Evolutionary conservation across 2,329 filamentous ascomycete species (phyloP).

Genomic region (Xylaria polymorpha): DNA sequence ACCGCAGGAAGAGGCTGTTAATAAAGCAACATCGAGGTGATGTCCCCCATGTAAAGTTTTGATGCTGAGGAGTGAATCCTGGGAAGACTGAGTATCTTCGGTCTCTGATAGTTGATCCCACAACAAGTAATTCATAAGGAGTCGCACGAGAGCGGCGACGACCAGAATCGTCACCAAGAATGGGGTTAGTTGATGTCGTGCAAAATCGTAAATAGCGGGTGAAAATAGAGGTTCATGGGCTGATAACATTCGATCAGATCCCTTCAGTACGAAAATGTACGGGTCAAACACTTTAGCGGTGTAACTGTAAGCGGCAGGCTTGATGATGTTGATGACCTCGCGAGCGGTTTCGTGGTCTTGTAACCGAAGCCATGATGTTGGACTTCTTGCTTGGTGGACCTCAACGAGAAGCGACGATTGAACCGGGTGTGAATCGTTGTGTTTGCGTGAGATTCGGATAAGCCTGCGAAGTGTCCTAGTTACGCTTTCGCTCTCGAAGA

Average conservation of each 20-base stretch:
- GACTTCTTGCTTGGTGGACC: slow-evolving; percentile 80
- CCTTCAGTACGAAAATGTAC: slow-evolving; percentile 76
- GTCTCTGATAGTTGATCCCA: slow-evolving; percentile 69
- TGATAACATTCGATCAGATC: slow-evolving; percentile 72
- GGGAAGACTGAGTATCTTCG: slow-evolving; percentile 59
- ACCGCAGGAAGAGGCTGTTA: slow-evolving; percentile 71
- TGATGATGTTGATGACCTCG: slow-evolving; percentile 81
- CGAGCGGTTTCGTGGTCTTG: slow-evolving; percentile 83
- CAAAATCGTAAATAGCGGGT: slow-evolving; percentile 74
- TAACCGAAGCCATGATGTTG: slow-evolving; percentile 78
- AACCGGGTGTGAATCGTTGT: slow-evolving; percentile 44
- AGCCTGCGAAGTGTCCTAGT: slow-evolving; percentile 53
- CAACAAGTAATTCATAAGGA: slow-evolving; percentile 80
- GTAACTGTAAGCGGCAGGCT: slow-evolving; percentile 77
- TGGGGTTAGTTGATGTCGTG: slow-evolving; percentile 66
- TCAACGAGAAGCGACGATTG: slow-evolving; percentile 62
- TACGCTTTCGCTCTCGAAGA: slow-evolving; percentile 71
- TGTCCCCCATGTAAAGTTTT: slow-evolving; percentile 73
- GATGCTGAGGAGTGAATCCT: slow-evolving; percentile 66
- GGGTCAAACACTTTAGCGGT: slow-evolving; percentile 80
- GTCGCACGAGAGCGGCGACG: slow-evolving; percentile 70
- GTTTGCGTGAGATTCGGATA: slow-evolving; percentile 47
- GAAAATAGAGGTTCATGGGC: slow-evolving; percentile 62
- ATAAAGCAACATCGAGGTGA: slow-evolving; percentile 73
- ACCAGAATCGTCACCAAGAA: slow-evolving; percentile 73